Evolutionary conservation across 106 monocot species (phyloP).

Genomic region (Xerophyta viscosa): DNA sequence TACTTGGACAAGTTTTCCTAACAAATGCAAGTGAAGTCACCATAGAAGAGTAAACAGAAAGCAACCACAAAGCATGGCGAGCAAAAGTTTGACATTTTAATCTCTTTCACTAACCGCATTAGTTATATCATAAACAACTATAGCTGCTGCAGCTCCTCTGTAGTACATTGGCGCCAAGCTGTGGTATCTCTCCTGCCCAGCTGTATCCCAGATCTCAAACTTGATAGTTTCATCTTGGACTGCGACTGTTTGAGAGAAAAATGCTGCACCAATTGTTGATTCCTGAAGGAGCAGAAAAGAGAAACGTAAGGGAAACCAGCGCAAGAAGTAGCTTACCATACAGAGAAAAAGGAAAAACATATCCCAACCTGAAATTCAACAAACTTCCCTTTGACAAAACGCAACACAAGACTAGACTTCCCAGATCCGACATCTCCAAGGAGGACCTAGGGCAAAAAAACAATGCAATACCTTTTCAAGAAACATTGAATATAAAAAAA

Average conservation of each 20-base stretch:
- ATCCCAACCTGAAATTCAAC: slow-evolving; percentile 78
- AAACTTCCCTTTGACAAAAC: slow-evolving; percentile 92
- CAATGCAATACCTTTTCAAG: too few relatives aligned
- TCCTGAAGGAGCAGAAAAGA: slow-evolving; percentile 57
- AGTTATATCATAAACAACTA: slow-evolving; percentile 88
- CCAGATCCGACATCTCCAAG: slow-evolving; percentile 89
- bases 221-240: slow-evolving; percentile 76
- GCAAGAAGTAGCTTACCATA: neutral
- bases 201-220: slow-evolving; percentile 97
- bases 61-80: neutral
- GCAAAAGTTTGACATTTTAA: too few relatives aligned
- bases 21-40: neutral
- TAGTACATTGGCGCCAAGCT: slow-evolving; percentile 99
- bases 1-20: too few relatives aligned
- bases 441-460: slow-evolving; percentile 52
- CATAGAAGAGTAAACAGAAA: neutral
- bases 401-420: slow-evolving; percentile 87
- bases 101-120: slow-evolving; percentile 60
- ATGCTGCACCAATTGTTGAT: slow-evolving; percentile 92
- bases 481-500: too few relatives aligned
- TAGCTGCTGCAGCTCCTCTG: slow-evolving; percentile 89
- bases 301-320: too few relatives aligned
- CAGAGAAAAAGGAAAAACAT: neutral
- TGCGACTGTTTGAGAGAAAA: slow-evolving; percentile 68
- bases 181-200: slow-evolving; percentile 97